phyloP scores from a whole-genome alignment of 345 rosid genomes.

The Sisymbrium irio region DNA sequence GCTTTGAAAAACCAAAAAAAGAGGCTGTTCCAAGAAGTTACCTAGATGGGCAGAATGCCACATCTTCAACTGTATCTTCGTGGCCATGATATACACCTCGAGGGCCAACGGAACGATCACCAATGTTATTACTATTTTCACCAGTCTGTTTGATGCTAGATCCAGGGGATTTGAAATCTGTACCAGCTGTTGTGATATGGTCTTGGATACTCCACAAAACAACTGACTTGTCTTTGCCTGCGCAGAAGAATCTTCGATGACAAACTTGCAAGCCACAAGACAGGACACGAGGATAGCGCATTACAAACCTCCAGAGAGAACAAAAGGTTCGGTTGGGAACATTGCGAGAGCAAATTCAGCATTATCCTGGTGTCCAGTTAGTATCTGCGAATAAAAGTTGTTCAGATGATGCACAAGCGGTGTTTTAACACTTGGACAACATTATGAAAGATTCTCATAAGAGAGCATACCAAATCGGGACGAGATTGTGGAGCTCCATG shows the following conservation, averaged over 20 bases:
- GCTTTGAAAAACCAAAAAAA: neutral
- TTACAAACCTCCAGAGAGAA: slow-evolving; percentile 86
- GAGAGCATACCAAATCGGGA: slow-evolving; percentile 72
- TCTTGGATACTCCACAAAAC: slow-evolving; percentile 95
- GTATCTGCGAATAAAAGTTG: slow-evolving; percentile 48
- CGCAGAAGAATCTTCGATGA: slow-evolving; percentile 26
- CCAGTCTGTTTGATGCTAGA: slow-evolving; percentile 58
- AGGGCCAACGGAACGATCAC: slow-evolving; percentile 65
- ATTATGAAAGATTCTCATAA: neutral
- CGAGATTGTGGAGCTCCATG: slow-evolving; percentile 83
- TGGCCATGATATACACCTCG: slow-evolving; percentile 84
- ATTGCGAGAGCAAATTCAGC: slow-evolving; percentile 98
- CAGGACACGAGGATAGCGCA: neutral
- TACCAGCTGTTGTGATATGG: slow-evolving; percentile 57
- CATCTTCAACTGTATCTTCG: slow-evolving; percentile 92
- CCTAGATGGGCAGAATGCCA: slow-evolving; percentile 89
- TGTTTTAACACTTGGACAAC: neutral
- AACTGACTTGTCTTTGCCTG: slow-evolving; percentile 91
- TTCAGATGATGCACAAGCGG: slow-evolving; percentile 21
- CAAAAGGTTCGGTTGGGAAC: slow-evolving; percentile 92
- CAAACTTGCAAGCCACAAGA: slow-evolving; percentile 9
- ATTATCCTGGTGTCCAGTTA: slow-evolving; percentile 91
- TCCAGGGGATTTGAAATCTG: slow-evolving; percentile 55
- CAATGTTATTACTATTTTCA: slow-evolving; percentile 51
- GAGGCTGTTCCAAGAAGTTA: slow-evolving; percentile 29